Conservation (phyloP, 73 alveolate genomes). For the Paramecium biaurelia region DNA sequence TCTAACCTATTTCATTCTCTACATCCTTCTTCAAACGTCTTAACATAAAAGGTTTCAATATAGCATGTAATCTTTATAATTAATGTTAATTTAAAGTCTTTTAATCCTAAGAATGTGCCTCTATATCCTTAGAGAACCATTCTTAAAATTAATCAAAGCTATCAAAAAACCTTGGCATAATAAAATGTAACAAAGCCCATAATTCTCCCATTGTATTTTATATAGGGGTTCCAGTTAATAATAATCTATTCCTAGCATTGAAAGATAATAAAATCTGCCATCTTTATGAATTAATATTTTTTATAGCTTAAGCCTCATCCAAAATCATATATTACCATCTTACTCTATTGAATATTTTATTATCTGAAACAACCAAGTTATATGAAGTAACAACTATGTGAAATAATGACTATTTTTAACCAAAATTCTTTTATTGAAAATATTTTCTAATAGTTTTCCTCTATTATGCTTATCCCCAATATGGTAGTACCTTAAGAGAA, state of each 20-base stretch:
- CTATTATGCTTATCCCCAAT: constrained; percentile 92
- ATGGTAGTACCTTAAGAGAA: constrained; percentile 92
- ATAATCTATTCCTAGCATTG: constrained; percentile 92
- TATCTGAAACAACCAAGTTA: constrained; percentile 90
- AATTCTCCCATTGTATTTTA: constrained; percentile 98
- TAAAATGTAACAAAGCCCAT: constrained; percentile 99
- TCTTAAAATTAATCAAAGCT: constrained; percentile 97
- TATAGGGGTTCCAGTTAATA: constrained; percentile 98
- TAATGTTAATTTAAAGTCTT: constrained; percentile 92
- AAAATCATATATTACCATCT: constrained; percentile 97
- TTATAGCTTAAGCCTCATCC: constrained; percentile 98
- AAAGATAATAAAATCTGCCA: constrained; percentile 91
- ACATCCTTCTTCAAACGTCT: constrained; percentile 95
- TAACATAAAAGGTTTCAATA: constrained; percentile 97
- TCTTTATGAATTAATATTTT: constrained; percentile 91
- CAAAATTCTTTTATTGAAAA: constrained; percentile 85
- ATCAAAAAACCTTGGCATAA: constrained; percentile 97
- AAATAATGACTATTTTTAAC: constrained; percentile 83
- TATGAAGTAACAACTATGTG: constrained; percentile 93
- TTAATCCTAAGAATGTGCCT: constrained; percentile 90
- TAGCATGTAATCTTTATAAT: constrained; percentile 92
- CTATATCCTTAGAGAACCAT: constrained; percentile 99
- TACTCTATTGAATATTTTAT: constrained; percentile 85
- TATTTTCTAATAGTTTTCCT: constrained; percentile 92
- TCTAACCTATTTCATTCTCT: constrained; percentile 96